These are phyloP conservation scores for Phylloboletellus chloephorus DNA, from an alignment of 1,284 basidiomycete species.

Conservation along the genomic window DNA sequence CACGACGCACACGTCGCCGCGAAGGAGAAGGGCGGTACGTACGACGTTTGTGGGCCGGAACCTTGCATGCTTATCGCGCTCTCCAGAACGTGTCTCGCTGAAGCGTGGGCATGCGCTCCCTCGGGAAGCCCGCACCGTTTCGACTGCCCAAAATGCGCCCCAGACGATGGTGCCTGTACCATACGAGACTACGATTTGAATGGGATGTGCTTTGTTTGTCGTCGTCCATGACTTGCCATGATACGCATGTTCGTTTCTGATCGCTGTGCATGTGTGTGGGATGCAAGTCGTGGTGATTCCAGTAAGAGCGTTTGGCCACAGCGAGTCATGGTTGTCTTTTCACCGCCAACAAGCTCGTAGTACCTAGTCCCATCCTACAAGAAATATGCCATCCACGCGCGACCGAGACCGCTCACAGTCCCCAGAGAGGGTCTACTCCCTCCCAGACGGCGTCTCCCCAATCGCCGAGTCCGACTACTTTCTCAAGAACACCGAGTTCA, in stretches of 20 bases:
- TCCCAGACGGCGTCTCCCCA: slow-evolving; percentile 50
- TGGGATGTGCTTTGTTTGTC: slow-evolving; percentile 10
- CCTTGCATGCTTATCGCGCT: background rate
- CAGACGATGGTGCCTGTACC: slow-evolving; percentile 90
- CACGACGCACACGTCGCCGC: slow-evolving; percentile 80
- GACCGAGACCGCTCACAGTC: slow-evolving; percentile 18
- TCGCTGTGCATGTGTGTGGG: background rate
- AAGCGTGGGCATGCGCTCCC: slow-evolving; percentile 87
- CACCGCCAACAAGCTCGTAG: no score
- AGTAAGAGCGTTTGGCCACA: background rate
- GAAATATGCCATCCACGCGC: slow-evolving; percentile 11
- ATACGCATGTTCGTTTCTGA: background rate
- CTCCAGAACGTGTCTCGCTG: slow-evolving; percentile 72
- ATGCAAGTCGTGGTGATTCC: no score
- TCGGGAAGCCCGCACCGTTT: slow-evolving; percentile 76
- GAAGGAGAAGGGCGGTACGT: slow-evolving; percentile 85
- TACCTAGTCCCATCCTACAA: background rate
- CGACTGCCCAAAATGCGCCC: slow-evolving; percentile 73
- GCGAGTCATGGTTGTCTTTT: background rate
- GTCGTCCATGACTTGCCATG: slow-evolving; percentile 15
- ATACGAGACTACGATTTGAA: slow-evolving; percentile 84
- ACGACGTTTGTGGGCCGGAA: background rate
- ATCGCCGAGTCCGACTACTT: slow-evolving; percentile 75
- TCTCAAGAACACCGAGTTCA: slow-evolving; percentile 70
- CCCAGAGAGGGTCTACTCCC: slow-evolving; percentile 16